Percentiles rank a stretch among this genome's conserved stretches.
Conservation (phyloP, 192 early-diverging fungal species). For the Ambispora gerdemannii region DNA sequence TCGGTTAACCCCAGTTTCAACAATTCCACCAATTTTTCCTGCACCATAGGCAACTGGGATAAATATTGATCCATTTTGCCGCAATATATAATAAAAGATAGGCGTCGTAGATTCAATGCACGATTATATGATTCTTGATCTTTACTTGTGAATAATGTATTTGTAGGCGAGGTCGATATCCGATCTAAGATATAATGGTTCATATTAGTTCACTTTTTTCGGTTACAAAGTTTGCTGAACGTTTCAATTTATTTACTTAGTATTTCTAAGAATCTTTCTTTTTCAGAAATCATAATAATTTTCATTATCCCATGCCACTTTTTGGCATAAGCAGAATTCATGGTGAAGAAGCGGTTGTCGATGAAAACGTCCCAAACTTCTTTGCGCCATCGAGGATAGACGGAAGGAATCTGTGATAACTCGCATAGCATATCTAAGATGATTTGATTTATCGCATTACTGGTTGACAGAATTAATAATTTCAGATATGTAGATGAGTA, state of each 20-base stretch:
- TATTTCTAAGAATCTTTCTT: conserved; percentile 71
- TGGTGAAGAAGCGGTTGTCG: conserved; percentile 68
- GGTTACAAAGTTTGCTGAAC: no score
- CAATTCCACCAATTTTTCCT: conserved; percentile 87
- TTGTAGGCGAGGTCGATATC: conserved; percentile 67
- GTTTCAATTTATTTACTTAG: conserved; percentile 46
- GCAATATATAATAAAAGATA: conserved; percentile 77
- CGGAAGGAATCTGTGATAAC: conserved; percentile 60
- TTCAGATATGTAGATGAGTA: no score
- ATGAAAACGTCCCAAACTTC: conserved; percentile 77
- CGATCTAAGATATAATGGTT: conserved; percentile 40
- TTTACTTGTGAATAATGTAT: conserved; percentile 74
- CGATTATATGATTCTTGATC: conserved; percentile 74
- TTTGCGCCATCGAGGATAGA: conserved; percentile 65
- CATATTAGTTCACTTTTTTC: no score
- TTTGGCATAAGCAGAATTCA: conserved; percentile 46
- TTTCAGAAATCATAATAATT: conserved; percentile 69
- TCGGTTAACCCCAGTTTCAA: conserved; percentile 67
- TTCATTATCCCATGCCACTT: conserved; percentile 72
- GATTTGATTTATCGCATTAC: conserved; percentile 38
- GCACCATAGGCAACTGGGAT: conserved; percentile 71
- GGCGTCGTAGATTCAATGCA: conserved; percentile 64
- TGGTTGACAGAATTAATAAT: no score
- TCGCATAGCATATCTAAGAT: conserved; percentile 59
- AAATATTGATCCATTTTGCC: conserved; percentile 76